These are phyloP conservation scores for Pythium aristosporum DNA, from an alignment of 352 stramenopile genomes.

Conservation along the genomic window DNA sequence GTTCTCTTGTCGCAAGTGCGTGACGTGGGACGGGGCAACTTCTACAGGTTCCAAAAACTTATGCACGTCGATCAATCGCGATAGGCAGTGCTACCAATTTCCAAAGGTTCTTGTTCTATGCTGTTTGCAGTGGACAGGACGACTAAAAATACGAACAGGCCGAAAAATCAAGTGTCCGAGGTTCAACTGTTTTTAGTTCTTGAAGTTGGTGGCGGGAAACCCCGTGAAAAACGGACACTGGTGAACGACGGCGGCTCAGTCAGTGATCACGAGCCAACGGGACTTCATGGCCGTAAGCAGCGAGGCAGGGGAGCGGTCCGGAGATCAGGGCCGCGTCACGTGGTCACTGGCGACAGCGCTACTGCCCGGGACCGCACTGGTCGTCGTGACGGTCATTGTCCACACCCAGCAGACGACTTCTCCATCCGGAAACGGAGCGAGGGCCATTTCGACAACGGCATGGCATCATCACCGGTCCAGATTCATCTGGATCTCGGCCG, in stretches of 20 bases:
- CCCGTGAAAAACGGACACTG: neutral
- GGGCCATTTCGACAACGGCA: neutral
- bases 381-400: neutral
- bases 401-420: neutral
- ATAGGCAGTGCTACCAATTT: neutral
- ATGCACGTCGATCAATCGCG: neutral
- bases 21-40: neutral
- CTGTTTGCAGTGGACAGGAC: neutral
- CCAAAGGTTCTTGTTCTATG: neutral
- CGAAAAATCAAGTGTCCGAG: slow-evolving; percentile 10
- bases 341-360: slow-evolving; percentile 4
- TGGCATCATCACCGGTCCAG: neutral
- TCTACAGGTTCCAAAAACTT: neutral
- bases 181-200: neutral
- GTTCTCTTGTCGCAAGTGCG: neutral
- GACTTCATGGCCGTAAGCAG: neutral
- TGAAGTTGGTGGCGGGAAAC: slow-evolving; percentile 5
- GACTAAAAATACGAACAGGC: slow-evolving; percentile 15
- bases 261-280: neutral
- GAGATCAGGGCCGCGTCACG: neutral
- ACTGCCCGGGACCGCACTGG: slow-evolving; percentile 6
- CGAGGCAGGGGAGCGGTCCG: neutral
- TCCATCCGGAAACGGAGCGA: neutral
- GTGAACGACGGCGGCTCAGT: neutral
- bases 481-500: slow-evolving; percentile 19